These are phyloP conservation scores for Colletotrichum australisinense DNA, from an alignment of 2,329 filamentous ascomycete genomes.

Conservation along the genomic window DNA sequence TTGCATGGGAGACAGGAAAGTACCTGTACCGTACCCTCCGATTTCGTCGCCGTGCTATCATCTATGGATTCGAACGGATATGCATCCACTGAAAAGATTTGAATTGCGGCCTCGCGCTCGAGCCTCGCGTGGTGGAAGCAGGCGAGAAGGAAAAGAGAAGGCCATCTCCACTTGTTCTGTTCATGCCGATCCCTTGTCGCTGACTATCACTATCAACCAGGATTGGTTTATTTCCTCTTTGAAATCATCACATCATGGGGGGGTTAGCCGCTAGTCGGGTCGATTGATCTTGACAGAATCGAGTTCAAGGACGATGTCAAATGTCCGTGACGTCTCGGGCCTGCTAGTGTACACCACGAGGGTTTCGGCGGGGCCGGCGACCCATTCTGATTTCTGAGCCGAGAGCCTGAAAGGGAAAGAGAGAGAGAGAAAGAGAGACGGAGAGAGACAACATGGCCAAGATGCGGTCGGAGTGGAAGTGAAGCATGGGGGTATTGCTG, in stretches of 20 bases:
- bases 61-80: not conserved
- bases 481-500: no score
- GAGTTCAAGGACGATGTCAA: not conserved
- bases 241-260: slow-evolving; percentile 13
- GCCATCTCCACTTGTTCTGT: slow-evolving; percentile 3
- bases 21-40: not conserved
- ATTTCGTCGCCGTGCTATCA: not conserved
- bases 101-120: not conserved
- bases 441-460: no score
- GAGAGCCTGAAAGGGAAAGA: no score
- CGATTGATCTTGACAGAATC: not conserved
- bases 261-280: slow-evolving; percentile 1
- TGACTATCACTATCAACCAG: not conserved
- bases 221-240: not conserved
- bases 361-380: not conserved
- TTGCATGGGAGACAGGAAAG: not conserved
- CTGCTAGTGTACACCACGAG: not conserved
- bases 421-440: no score
- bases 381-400: no score
- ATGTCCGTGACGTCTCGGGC: slow-evolving; percentile 5
- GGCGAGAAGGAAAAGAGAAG: not conserved
- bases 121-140: not conserved
- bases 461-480: no score
- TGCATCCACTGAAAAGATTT: not conserved
- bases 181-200: slow-evolving; percentile 5